Base-by-base conservation (phyloP, 2,329 filamentous ascomycete genomes). In the Aspergillus hortae region DNA sequence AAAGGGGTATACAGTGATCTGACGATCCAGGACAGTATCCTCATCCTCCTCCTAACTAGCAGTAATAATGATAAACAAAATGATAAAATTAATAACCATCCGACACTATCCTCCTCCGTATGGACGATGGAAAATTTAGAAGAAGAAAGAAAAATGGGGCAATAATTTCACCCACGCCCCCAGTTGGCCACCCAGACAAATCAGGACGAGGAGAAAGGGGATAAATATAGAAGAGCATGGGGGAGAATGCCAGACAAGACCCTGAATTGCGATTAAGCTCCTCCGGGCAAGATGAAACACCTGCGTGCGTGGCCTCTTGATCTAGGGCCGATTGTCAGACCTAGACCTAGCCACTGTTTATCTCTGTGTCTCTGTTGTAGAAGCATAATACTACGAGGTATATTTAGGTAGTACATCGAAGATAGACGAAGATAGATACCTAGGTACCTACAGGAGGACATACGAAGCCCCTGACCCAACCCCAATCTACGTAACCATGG, bases 401-500 rank as follows among this genome's bases (percentile, higher is more conserved):
- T 19, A 19, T 3, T 19, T 19, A 19, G 19, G 19, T 19, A 19
- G 19, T 19, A 19, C 19, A 19, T 19, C 19, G 2, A 19, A 19
- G 19, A 19, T 19, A 19, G 19, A 19, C 19, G 19, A 19, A 19
- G 19, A 19, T 2, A 19, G 2, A 2, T 19, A 19, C 19, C 19
- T 4, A 19, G 3, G 19, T 19, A 19, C 19, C 19, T 19, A 19
- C 19, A 19, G 19, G 19, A 19, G 3, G 19, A 19, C 19, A 19
- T 19, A 19, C 6, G 23, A 23, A 5, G 23, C 46, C 52, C 56
- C 54, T 54, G 49, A 54, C 46, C 46, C 54, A 46, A 50, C 41
- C 48, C 55, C 48, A 53, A 40, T 44, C 49, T 43, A 44, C 21
- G 25, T 48, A 49, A 49, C 57, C 56, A 51, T 58, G 57, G 57